Percentiles rank a stretch among this genome's conserved stretches.
phyloP scores from a whole-genome alignment of 2,329 filamentous ascomycete genomes.

The Cryoendolithus antarcticus region DNA sequence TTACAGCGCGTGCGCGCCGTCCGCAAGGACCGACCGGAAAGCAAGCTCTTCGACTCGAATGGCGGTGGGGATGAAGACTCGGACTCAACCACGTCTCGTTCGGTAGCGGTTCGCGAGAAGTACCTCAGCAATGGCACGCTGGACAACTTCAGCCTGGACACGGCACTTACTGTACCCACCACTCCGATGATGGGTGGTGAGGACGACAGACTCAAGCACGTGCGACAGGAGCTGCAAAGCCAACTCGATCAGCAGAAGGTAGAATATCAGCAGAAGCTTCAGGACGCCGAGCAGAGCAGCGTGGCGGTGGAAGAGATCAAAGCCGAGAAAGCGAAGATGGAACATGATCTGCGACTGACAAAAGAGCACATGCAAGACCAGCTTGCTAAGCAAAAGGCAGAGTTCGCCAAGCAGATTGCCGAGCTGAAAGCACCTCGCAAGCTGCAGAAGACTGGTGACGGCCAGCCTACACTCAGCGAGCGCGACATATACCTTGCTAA shows the following conservation, averaged over 20 bases:
- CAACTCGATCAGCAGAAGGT: conserved; percentile 77
- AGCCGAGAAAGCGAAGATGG: conserved; percentile 74
- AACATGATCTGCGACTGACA: conserved; percentile 61
- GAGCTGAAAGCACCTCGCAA: conserved; percentile 42
- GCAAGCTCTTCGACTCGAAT: conserved; percentile 38
- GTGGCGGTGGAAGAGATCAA: conserved; percentile 74
- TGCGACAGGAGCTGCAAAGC: conserved; percentile 70
- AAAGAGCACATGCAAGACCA: conserved; percentile 86
- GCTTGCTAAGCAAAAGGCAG: conserved; percentile 67
- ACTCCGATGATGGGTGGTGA: conserved; percentile 79
- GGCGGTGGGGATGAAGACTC: conserved; percentile 60
- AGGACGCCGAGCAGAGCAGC: conserved; percentile 59
- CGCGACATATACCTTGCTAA: conserved; percentile 61
- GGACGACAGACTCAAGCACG: conserved; percentile 60
- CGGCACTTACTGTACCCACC: conserved; percentile 83
- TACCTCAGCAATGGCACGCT: conserved; percentile 79
- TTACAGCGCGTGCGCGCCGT: conserved; percentile 80
- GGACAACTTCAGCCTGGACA: conserved; percentile 93
- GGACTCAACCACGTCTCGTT: conserved; percentile 76
- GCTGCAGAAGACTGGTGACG: conserved; percentile 12
- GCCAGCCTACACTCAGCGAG: conserved; percentile 52
- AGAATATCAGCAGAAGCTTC: conserved; percentile 66
- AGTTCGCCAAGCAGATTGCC: conserved; percentile 74
- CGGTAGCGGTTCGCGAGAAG: conserved; percentile 54
- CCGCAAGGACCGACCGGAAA: conserved; percentile 54